These are phyloP conservation scores for Cotoneaster glaucophyllus DNA, from an alignment of 306 rosid genomes.

Conservation along the genomic window DNA sequence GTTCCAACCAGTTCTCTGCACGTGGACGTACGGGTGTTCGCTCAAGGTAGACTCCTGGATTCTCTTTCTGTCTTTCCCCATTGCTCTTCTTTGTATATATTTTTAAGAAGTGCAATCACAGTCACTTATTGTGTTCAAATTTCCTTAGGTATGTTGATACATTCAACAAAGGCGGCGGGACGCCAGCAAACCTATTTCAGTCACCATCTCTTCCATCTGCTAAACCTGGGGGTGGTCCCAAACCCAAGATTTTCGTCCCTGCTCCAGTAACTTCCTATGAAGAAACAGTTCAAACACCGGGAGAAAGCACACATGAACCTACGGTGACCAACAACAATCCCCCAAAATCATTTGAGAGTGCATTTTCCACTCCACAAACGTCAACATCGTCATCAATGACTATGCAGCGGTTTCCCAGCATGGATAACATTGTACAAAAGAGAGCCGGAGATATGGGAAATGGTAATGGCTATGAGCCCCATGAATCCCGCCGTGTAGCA, in stretches of 20 bases:
- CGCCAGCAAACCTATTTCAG: constrained; percentile 46
- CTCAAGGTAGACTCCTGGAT: constrained; percentile 38
- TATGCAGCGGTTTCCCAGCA: constrained; percentile 53
- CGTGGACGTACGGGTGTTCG: constrained; percentile 54
- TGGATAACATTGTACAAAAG: constrained; percentile 33
- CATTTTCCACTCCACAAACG: constrained; percentile 12
- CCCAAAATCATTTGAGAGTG: constrained; percentile 16
- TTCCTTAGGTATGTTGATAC: constrained; percentile 72
- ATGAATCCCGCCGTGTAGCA: constrained; percentile 47
- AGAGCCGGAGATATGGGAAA: constrained; percentile 12
- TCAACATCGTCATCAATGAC: constrained; percentile 3
- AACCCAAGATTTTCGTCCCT: constrained; percentile 67
- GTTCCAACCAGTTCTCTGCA: constrained; percentile 58
- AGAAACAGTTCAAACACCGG: constrained; percentile 24
- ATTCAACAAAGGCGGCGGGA: constrained; percentile 56
- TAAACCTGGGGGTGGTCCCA: constrained; percentile 43
- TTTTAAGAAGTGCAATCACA: neutral
- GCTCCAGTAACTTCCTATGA: constrained; percentile 37
- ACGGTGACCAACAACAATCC: neutral
- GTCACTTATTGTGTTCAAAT: neutral
- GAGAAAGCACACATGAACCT: constrained; percentile 41
- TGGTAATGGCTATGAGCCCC: constrained; percentile 17
- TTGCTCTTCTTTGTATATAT: neutral
- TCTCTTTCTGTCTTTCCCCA: neutral
- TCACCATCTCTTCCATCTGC: constrained; percentile 54